Conservation (phyloP, 768 basidiomycete species). For the Suillus placidus region DNA sequence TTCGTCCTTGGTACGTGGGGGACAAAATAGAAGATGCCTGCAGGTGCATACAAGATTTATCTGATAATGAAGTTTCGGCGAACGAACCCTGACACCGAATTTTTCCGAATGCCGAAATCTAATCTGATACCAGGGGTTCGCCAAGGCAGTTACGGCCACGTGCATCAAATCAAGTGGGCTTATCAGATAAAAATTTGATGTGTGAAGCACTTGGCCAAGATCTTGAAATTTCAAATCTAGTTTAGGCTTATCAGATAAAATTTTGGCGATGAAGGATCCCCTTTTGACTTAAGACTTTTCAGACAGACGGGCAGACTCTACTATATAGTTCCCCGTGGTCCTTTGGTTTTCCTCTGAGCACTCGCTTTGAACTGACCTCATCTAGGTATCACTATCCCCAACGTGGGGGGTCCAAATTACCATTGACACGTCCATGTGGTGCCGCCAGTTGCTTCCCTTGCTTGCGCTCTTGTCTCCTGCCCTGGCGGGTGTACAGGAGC, state of each 20-base stretch:
- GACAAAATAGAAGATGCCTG: neutral
- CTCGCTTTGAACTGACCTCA: neutral
- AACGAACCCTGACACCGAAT: neutral
- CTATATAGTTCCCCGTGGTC: no score
- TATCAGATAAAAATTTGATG: neutral
- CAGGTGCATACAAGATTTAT: neutral
- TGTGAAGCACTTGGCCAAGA: no score
- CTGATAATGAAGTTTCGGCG: neutral
- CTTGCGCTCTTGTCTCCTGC: conserved; percentile 35
- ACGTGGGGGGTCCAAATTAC: neutral
- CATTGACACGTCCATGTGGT: conserved; percentile 5
- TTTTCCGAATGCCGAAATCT: neutral
- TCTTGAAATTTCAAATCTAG: no score
- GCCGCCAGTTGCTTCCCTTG: conserved; percentile 19
- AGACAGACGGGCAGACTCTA: neutral
- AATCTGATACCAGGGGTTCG: neutral
- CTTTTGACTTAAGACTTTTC: neutral
- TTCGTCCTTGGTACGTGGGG: neutral
- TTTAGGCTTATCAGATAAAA: conserved; percentile 20
- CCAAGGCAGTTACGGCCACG: neutral
- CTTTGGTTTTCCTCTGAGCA: neutral
- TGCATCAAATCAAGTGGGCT: neutral
- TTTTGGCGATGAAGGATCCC: neutral
- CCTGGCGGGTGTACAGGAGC: conserved; percentile 68
- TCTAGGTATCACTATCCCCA: neutral